Percentiles rank a stretch among this genome's conserved stretches.
These are phyloP conservation scores for Purpureocillium takamizusanense DNA, from an alignment of 2,329 filamentous ascomycete genomes.

Conservation along the genomic window DNA sequence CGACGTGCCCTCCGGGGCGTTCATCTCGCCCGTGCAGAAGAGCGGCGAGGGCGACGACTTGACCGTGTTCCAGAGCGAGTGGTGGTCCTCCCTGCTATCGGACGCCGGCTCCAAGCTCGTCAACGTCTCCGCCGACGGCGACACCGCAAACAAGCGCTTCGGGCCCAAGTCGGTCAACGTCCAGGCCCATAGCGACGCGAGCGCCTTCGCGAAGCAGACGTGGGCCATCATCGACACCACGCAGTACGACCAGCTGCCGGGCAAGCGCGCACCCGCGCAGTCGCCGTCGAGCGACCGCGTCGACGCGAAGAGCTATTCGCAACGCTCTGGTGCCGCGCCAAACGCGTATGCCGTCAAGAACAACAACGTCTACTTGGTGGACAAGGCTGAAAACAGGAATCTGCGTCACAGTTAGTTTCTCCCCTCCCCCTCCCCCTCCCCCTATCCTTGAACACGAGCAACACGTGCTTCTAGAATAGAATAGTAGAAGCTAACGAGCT, in stretches of 20 bases:
- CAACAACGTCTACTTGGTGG: slow-evolving; percentile 4
- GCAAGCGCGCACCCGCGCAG: slow-evolving; percentile 1
- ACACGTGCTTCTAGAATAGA: no score
- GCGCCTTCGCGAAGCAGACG: slow-evolving; percentile 1
- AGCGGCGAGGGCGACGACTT: slow-evolving; percentile 2
- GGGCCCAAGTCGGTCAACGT: background rate
- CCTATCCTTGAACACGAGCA: no score
- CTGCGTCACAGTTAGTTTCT: slow-evolving; percentile 3
- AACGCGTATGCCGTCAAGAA: slow-evolving; percentile 2
- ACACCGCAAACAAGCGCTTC: background rate
- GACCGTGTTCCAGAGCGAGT: slow-evolving; percentile 4
- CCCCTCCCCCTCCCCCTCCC: no score
- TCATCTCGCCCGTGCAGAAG: slow-evolving; percentile 3
- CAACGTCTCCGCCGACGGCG: background rate
- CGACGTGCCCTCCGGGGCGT: background rate
- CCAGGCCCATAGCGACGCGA: background rate
- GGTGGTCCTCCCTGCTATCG: slow-evolving; percentile 2
- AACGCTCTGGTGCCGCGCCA: background rate
- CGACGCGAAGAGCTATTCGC: background rate
- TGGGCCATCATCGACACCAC: slow-evolving; percentile 7
- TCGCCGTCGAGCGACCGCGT: background rate
- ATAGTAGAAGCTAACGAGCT: no score
- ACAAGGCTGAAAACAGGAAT: slow-evolving; percentile 5
- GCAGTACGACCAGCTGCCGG: slow-evolving; percentile 5
- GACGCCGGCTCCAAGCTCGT: slow-evolving; percentile 3